Evolutionary conservation across 1,139 yeast genomes (phyloP), one percentile per base, ranked within the genome.

Genomic region (Taiozyma sp.): DNA sequence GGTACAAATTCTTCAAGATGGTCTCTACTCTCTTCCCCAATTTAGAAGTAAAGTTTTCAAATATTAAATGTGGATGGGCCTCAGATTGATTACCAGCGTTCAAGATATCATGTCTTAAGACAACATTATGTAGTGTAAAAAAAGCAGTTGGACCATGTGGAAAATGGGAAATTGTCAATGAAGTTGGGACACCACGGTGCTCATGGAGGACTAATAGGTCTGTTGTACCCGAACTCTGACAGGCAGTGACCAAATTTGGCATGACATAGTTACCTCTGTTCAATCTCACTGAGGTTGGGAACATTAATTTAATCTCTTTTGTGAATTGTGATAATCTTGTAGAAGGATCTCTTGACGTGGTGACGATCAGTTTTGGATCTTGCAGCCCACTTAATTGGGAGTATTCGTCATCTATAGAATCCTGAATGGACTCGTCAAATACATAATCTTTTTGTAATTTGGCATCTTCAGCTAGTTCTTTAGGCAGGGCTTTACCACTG

Each of bases 111-210:
- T 93, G 99, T 68, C 98, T 83, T 54, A 95, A 75, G 44, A 90
- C 91, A 51, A 95, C 99, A 65, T 93, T 93, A 71, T 93, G 99
- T 54, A 93, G 75, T 8, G 98, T 89, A 73, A 93, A 95, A 43
- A 88, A 86, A 39, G 96, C 96, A 4, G 97, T 88, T 28, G 99
- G 99, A 0, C 99, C 99, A 68, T 93, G 97, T 6, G 99, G 99
- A 69, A 95, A 88, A 74, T 93, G 99, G 44, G 96, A 86, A 38
- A 93, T 74, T 1, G 99, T 93, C 54, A 93, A 65, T 1, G 97
- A 89, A 0, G 97, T 91, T 48, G 99, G 99, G 0, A 90, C 93
- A 79, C 99, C 99, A 70, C 99, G 80, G 70, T 93, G 99, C 68
- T 93, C 99, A 69, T 93, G 99, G 42, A 95, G 71, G 8, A 95